A percentile compares a stretch with the other conserved stretches of the same genome.
phyloP scores from a whole-genome alignment of 208 protist species.

The Trypanosoma lewisi region DNA sequence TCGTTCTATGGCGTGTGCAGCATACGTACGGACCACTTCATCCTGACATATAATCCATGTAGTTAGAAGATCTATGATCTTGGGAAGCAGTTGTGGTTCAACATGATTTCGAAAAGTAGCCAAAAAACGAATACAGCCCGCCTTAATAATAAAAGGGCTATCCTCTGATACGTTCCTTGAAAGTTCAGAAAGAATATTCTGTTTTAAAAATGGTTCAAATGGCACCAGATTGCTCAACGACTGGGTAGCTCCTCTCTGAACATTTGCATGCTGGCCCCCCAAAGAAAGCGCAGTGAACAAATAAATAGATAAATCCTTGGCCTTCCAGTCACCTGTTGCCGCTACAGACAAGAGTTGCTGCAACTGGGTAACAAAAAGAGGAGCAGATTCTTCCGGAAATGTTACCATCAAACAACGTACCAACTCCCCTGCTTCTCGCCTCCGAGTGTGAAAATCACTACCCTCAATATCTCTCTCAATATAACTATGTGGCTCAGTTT shows the following conservation, averaged over 20 bases:
- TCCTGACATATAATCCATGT: constrained; percentile 64
- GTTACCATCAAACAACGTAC: constrained; percentile 83
- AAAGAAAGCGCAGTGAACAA: constrained; percentile 91
- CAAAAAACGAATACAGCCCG: constrained; percentile 95
- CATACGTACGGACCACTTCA: constrained; percentile 93
- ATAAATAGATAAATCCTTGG: constrained; percentile 96
- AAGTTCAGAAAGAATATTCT: constrained; percentile 90
- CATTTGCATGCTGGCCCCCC: constrained; percentile 57
- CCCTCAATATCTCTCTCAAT: constrained; percentile 97
- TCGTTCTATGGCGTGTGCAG: constrained; percentile 89
- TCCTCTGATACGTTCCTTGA: constrained; percentile 33
- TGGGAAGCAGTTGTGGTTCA: constrained; percentile 28
- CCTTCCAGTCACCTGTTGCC: constrained; percentile 78
- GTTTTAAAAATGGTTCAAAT: constrained; percentile 84
- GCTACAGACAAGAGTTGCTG: constrained; percentile 31
- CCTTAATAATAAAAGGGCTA: constrained; percentile 88
- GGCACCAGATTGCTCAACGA: constrained; percentile 77
- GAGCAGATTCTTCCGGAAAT: constrained; percentile 54
- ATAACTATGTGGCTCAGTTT: constrained; percentile 94
- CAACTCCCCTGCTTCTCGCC: constrained; percentile 90
- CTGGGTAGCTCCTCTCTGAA: constrained; percentile 54
- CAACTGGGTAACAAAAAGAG: constrained; percentile 70
- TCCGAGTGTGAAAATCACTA: constrained; percentile 90
- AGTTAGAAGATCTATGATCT: constrained; percentile 69
- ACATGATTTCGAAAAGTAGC: constrained; percentile 93